A percentile compares a stretch with the other conserved stretches of the same genome.
Conservation (phyloP, 352 stramenopile genomes). For the Peronospora farinosa region DNA sequence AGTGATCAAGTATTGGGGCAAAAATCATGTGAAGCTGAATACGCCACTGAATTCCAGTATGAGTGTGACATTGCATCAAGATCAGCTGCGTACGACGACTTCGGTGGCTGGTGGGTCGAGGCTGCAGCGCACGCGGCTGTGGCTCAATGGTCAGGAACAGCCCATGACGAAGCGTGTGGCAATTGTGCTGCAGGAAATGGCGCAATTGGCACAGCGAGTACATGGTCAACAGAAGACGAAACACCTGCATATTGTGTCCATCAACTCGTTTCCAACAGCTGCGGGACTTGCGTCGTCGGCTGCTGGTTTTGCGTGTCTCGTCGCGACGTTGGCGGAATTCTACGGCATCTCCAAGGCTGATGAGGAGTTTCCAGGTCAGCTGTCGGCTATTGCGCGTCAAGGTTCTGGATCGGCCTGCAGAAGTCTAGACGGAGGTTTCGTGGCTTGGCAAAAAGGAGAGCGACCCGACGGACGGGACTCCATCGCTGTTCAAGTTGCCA, state of each 20-base stretch:
- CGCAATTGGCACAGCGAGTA: slow-evolving; percentile 31
- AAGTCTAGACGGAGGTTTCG: slow-evolving; percentile 95
- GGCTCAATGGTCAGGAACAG: slow-evolving; percentile 93
- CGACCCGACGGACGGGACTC: slow-evolving; percentile 63
- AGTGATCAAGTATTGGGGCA: slow-evolving; percentile 99
- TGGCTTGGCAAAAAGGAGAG: slow-evolving; percentile 91
- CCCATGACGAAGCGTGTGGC: slow-evolving; percentile 76
- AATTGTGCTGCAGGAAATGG: slow-evolving; percentile 65
- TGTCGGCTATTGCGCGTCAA: slow-evolving; percentile 90
- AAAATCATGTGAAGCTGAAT: slow-evolving; percentile 87
- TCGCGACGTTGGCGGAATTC: slow-evolving; percentile 86
- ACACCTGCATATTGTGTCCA: slow-evolving; percentile 90
- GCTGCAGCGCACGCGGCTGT: slow-evolving; percentile 89
- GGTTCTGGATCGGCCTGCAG: slow-evolving; percentile 93
- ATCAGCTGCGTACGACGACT: slow-evolving; percentile 93
- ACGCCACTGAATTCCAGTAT: slow-evolving; percentile 96
- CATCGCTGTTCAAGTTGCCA: slow-evolving; percentile 58
- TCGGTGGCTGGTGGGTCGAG: slow-evolving; percentile 60
- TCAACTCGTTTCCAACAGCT: slow-evolving; percentile 98
- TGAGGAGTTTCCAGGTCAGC: slow-evolving; percentile 87
- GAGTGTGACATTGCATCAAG: slow-evolving; percentile 94
- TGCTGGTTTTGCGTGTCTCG: slow-evolving; percentile 93
- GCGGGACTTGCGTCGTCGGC: slow-evolving; percentile 96
- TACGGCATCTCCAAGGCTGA: slow-evolving; percentile 82
- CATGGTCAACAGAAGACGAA: slow-evolving; percentile 13